phyloP scores from a whole-genome alignment of 2,329 filamentous ascomycete species.

The Thermoascus crustaceus region DNA sequence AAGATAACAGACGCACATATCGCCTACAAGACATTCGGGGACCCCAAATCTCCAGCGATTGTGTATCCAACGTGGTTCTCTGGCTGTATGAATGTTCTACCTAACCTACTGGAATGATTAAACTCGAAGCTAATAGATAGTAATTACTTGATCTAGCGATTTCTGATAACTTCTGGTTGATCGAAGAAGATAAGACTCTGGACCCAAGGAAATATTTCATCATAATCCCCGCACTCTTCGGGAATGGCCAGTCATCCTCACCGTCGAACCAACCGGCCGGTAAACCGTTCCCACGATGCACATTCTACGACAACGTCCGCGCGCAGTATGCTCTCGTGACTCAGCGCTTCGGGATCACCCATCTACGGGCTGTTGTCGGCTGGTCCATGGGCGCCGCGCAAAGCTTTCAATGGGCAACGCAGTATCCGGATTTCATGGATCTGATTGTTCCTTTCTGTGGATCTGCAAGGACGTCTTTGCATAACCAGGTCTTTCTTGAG shows the following conservation, averaged over 20 bases:
- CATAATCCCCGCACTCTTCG: conserved; percentile 60
- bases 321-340: conserved; percentile 61
- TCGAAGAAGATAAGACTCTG: conserved; percentile 57
- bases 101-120: background rate
- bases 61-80: conserved; percentile 74
- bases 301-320: conserved; percentile 61
- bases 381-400: conserved; percentile 67
- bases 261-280: conserved; percentile 53
- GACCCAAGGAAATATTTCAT: conserved; percentile 60
- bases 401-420: conserved; percentile 56
- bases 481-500: conserved; percentile 62
- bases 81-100: conserved; percentile 38
- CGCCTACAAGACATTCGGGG: conserved; percentile 69
- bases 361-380: conserved; percentile 55
- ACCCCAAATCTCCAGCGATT: conserved; percentile 54
- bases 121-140: conserved; percentile 7
- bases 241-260: conserved; percentile 60
- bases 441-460: conserved; percentile 59
- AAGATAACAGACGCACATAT: conserved; percentile 57
- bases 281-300: conserved; percentile 53
- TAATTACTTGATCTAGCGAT: conserved; percentile 46
- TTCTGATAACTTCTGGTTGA: conserved; percentile 65
- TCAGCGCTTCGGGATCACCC: conserved; percentile 51
- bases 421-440: conserved; percentile 59
- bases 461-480: conserved; percentile 54